Conservation (phyloP, 83 land plant species). For the Thuja plicata region DNA sequence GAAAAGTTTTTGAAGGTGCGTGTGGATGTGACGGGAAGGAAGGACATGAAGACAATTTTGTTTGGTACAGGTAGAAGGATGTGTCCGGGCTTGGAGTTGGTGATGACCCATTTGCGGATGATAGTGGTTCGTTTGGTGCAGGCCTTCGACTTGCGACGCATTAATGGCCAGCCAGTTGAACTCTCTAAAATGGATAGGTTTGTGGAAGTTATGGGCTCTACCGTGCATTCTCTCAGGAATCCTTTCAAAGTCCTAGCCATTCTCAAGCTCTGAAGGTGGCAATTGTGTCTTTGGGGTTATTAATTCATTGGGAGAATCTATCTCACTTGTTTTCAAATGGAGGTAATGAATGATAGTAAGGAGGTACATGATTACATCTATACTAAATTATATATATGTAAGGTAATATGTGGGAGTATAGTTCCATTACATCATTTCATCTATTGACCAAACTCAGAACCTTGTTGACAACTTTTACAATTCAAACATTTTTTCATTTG, state of each 20-base stretch:
- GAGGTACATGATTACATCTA: no score
- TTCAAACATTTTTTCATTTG: no score
- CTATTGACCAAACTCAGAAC: no score
- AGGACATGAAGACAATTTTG: slow-evolving; percentile 63
- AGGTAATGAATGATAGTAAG: no score
- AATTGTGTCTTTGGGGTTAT: no score
- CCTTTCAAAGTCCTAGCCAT: background rate
- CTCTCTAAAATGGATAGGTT: slow-evolving; percentile 44
- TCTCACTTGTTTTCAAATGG: no score
- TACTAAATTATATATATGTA: no score
- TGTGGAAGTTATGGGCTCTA: slow-evolving; percentile 53
- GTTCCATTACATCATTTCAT: no score
- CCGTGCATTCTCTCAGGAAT: slow-evolving; percentile 36
- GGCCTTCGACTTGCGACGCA: slow-evolving; percentile 44
- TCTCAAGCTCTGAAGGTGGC: background rate
- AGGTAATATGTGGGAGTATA: no score
- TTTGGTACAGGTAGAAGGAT: slow-evolving; percentile 77
- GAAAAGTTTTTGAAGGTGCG: slow-evolving; percentile 61
- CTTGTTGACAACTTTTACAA: no score
- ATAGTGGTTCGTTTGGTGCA: slow-evolving; percentile 48
- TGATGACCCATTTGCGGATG: slow-evolving; percentile 40
- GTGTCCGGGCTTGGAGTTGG: slow-evolving; percentile 53
- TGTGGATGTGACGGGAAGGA: slow-evolving; percentile 72
- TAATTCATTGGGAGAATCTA: no score
- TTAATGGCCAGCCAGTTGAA: slow-evolving; percentile 31